Evolutionary conservation across 768 basidiomycete genomes (phyloP).

Genomic region (Lactarius sp.): DNA sequence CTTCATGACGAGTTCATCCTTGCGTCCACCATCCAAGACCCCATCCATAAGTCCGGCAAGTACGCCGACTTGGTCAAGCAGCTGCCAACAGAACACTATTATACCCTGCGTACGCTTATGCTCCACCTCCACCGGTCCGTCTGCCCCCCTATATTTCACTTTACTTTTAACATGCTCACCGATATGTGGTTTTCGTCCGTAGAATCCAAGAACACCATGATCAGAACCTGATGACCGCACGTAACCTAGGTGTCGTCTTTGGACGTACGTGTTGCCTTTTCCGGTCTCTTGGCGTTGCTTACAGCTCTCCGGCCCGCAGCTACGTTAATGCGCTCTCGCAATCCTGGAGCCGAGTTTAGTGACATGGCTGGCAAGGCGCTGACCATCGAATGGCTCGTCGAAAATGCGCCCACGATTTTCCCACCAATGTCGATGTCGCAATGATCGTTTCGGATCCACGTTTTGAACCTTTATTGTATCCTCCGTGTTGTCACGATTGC

Average conservation of each 20-base stretch:
- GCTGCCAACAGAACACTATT: constrained; percentile 84
- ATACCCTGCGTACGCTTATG: constrained; percentile 77
- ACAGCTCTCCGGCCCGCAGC: constrained; percentile 47
- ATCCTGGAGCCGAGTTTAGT: constrained; percentile 84
- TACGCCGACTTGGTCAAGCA: constrained; percentile 66
- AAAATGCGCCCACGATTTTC: constrained; percentile 67
- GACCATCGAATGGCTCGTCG: constrained; percentile 90
- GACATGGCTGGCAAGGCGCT: constrained; percentile 98
- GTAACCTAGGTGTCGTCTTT: constrained; percentile 96
- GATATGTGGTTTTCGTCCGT: constrained; percentile 4
- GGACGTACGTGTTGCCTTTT: constrained; percentile 66
- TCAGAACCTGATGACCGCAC: constrained; percentile 87
- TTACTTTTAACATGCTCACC: constrained; percentile 3
- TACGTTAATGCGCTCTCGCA: constrained; percentile 87
- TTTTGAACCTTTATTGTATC: constrained; percentile 7
- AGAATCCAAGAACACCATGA: constrained; percentile 62
- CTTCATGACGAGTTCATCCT: constrained; percentile 87
- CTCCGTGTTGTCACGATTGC: constrained; percentile 9
- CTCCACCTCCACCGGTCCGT: constrained; percentile 80
- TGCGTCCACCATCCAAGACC: constrained; percentile 67
- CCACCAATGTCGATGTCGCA: constrained; percentile 13
- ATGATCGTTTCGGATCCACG: neutral
- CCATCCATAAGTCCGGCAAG: constrained; percentile 49
- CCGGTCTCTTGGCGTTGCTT: neutral
- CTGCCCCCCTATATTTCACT: constrained; percentile 1